Evolutionary conservation across 2,329 filamentous ascomycete species (phyloP), one percentile per base, ranked within the genome.

Genomic region (Dactylellina drechsleri): DNA sequence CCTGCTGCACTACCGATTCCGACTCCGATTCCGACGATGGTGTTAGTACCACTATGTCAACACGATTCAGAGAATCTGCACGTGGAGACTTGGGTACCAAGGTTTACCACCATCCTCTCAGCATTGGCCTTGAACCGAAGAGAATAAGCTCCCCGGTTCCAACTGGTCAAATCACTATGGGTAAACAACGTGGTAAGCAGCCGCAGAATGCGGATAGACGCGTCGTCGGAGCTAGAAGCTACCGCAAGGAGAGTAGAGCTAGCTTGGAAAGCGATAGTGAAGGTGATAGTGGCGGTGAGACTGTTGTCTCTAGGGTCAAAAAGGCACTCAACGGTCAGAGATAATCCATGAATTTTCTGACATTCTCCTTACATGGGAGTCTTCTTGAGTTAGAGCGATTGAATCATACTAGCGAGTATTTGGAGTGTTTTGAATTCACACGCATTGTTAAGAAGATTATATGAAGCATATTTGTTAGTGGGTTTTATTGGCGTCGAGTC

Each of bases 181-280:
- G 70, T 23, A 74, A 74, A 20, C 62, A 67, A 20, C 57, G 70
- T 45, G 64, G 64, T 26, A 66, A 74, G 18, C 70, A 65, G 16
- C 23, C 61, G 3, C 70, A 62, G 31, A 61, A 16, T 20, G 13
- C 70, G 4, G 70, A 67, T 50, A 50, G 70, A 59, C 49, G 70
- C 4, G 52, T 66, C 16, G 43, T 20, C 10, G 41, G 56, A 26
- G 41, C 70, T 40, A 61, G 70, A 18, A 74, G 70, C 57, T 74
- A 74, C 36, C 23, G 70, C 62, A 64, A 74, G 18, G 70, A 74
- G 64, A 74, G 70, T 16, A 59, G 70, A 12, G 70, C 62, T 45
- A 74, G 70, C 28, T 59, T 74, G 62, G 67, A 62, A 62, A 74
- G 70, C 16, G 70, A 74, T 41, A 74, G 70, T 31, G 70, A 74